These are phyloP conservation scores for Mycena maculata DNA, from an alignment of 768 basidiomycete species.

Conservation along the genomic window DNA sequence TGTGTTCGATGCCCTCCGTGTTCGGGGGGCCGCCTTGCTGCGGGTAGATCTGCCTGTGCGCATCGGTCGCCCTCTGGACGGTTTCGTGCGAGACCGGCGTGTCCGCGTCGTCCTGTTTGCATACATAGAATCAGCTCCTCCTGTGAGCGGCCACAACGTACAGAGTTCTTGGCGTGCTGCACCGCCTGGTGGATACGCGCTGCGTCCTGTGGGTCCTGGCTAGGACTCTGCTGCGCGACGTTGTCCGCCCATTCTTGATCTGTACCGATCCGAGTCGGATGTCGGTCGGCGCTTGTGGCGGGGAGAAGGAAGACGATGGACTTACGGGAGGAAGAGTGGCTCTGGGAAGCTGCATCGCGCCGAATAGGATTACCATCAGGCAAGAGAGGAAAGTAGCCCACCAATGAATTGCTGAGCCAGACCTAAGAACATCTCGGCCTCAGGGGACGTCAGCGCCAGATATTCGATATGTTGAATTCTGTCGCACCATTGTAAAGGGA, in stretches of 20 bases:
- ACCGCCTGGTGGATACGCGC: slow-evolving; percentile 8
- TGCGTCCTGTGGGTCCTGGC: slow-evolving; percentile 27
- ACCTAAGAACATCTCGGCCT: slow-evolving; percentile 16
- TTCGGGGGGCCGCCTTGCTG: neutral
- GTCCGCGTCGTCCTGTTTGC: slow-evolving; percentile 2
- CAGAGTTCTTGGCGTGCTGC: slow-evolving; percentile 12
- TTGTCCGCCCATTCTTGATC: slow-evolving; percentile 2
- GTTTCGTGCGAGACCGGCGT: slow-evolving; percentile 19
- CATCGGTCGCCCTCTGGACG: slow-evolving; percentile 10
- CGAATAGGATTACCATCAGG: neutral
- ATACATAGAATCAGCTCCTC: too few species aligned
- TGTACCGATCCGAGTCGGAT: neutral
- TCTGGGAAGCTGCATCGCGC: slow-evolving; percentile 11
- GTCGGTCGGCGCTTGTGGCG: neutral
- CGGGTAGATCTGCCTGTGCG: slow-evolving; percentile 29
- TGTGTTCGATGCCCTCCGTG: neutral
- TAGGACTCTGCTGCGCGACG: slow-evolving; percentile 15
- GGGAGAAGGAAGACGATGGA: neutral
- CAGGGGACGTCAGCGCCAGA: neutral
- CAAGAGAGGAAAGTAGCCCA: neutral
- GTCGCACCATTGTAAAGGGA: slow-evolving; percentile 64
- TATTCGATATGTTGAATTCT: slow-evolving; percentile 5
- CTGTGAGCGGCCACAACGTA: too few species aligned
- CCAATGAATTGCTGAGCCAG: slow-evolving; percentile 27
- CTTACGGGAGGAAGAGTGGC: slow-evolving; percentile 15